Base-by-base conservation (phyloP, 2,329 filamentous ascomycete genomes). In the Cytospora piceae region DNA sequence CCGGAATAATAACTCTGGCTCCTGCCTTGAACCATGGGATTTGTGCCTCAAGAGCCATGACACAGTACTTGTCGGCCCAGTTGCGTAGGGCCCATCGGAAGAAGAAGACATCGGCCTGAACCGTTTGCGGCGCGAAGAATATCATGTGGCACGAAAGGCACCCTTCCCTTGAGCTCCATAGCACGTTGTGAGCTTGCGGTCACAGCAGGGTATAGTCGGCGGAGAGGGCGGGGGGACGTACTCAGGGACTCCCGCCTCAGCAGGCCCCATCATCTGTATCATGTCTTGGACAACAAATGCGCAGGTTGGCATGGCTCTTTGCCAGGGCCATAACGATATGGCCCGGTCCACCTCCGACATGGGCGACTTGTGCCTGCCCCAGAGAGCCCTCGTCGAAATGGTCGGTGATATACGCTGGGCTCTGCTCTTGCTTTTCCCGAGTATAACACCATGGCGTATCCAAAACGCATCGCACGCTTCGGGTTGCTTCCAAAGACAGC, bases 331-430 rank as follows among this genome's bases (percentile, higher is more conserved):
- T 66, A 2, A 69, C 68, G 42, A 71, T 68, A 17, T 59, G 39
- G 55, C 71, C 73, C 61, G 66, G 60, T 4, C 31, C 46, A 4
- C 70, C 72, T 52, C 73, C 71, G 2, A 74, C 66, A 27, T 72
- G 63, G 1, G 70, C 66, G 34, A 74, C 68, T 15, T 20, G 32
- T 12, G 61, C 42, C 32, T 72, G 8, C 24, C 68, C 69, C 6
- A 73, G 70, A 27, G 68, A 69, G 49, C 68, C 69, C 72, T 71
- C 73, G 56, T 73, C 71, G 66, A 71, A 74, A 46, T 39, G 24
- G 59, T 70, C 67, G 62, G 71, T 68, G 24, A 29, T 31, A 17
- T 14, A 17, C 32, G 61, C 32, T 51, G 37, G 49, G 67, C 37
- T 39, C 69, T 63, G 66, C 5, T 63, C 69, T 6, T 6, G 71